Base-by-base conservation (phyloP, 306 rosid species). In the Dalbergia cochinchinensis region DNA sequence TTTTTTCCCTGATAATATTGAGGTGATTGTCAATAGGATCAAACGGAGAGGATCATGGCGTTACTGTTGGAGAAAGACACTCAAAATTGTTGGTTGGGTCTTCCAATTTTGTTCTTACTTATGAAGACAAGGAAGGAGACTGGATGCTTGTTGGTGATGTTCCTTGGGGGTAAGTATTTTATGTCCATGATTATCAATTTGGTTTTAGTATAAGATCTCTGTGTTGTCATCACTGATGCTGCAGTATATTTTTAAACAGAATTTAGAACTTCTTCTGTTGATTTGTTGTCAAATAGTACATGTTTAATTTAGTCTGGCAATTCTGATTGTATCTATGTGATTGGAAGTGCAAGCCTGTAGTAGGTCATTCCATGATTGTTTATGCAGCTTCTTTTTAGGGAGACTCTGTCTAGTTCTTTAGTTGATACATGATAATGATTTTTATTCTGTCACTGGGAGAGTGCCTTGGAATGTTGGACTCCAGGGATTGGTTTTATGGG, bases 131-230 rank as follows among this genome's bases (percentile, higher is more conserved):
- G 86, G 99, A 93, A 2, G 97, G 97, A 82, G 99, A 95, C 82
- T 95, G 99, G 99, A 95, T 95, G 97, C 99, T 95, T 61, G 99
- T 93, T 72, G 99, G 99, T 35, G 99, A 95, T 85, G 99, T 95
- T 84, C 98, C 99, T 51, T 95, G 98, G 99, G 88, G 88, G 98
- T 92, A 89, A 66, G 94, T 48, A 33, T 51, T 57, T 81, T 11
- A 4, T 33, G 48, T 78, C 61, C 14, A 26, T 61, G 31, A 51
- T 60, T 8, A 22, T 34, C 65, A 61, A 41, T 73, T 54, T 14
- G 19, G n/a, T 67, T 41, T 34, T 73, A 65, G 53, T 41, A 54
- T 9, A 58, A 62, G 47, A 65, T 58, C 16, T n/a, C 16, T n/a
- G 39, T 65, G 70, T 6, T 39, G 37, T 35, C n/a, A 31, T 19